Evolutionary conservation across 495 filamentous ascomycete species (phyloP).

Genomic region (Lophiostoma macrostomum): DNA sequence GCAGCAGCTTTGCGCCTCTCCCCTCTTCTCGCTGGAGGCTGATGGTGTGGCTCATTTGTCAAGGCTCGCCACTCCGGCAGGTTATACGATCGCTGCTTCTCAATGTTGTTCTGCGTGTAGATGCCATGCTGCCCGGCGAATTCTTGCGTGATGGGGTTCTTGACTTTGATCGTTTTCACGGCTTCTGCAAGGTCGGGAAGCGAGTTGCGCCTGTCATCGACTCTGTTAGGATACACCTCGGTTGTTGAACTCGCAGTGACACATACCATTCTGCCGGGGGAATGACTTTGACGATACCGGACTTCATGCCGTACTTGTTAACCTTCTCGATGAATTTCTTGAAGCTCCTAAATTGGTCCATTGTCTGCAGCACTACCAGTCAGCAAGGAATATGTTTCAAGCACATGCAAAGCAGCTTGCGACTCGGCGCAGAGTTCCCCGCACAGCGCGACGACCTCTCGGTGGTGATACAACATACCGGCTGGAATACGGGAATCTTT

Average conservation of each 20-base stretch:
- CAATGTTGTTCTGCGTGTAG: slow-evolving; percentile 93
- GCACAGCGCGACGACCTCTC: slow-evolving; percentile 1
- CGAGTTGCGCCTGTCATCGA: slow-evolving; percentile 57
- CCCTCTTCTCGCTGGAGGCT: slow-evolving; percentile 90
- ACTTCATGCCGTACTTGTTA: slow-evolving; percentile 93
- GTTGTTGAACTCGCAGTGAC: slow-evolving; percentile 7
- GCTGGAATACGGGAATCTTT: slow-evolving; percentile 90
- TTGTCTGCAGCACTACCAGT: slow-evolving; percentile 51
- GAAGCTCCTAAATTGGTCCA: slow-evolving; percentile 92
- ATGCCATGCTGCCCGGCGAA: slow-evolving; percentile 91
- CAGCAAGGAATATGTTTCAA: slow-evolving; percentile 1
- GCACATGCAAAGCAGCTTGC: neutral
- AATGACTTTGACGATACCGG: slow-evolving; percentile 92
- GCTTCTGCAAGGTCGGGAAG: slow-evolving; percentile 76
- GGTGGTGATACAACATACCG: slow-evolving; percentile 54
- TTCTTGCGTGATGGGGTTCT: slow-evolving; percentile 96
- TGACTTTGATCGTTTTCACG: slow-evolving; percentile 87
- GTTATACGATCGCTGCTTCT: slow-evolving; percentile 93
- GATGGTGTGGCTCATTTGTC: slow-evolving; percentile 89
- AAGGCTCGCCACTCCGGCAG: slow-evolving; percentile 91
- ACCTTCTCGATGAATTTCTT: slow-evolving; percentile 82
- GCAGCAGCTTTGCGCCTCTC: slow-evolving; percentile 68
- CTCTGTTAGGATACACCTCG: neutral
- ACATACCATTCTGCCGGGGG: slow-evolving; percentile 90
- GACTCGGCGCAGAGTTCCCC: slow-evolving; percentile 4